Base-by-base conservation (phyloP, 225 moss, liverwort and hornwort species). In the Physcomitrium patens region DNA sequence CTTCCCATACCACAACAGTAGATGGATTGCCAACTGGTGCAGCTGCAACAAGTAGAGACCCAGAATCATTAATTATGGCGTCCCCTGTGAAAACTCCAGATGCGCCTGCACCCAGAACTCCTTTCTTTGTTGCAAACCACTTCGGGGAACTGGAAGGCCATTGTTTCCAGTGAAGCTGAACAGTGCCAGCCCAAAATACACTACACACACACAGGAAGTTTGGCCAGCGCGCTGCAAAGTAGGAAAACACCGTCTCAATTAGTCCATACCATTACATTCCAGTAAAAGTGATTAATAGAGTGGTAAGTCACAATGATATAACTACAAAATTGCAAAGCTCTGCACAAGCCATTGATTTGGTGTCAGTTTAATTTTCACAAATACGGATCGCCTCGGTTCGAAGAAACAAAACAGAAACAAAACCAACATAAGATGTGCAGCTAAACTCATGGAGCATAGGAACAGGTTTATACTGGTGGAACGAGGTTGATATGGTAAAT, bases 101-200 rank as follows among this genome's bases (percentile, higher is more conserved):
- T 67, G 99, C 95, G 18, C 99, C 99, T 55, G 95, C 95, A 69
- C 99, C 95, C 68, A 99, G 76, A 28, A 95, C 88, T 69, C 94
- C 93, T 77, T 91, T 95, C 72, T 86, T 99, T 42, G 99, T 93
- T 65, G 87, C 79, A 72, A 83, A 90, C 99, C 99, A 99, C 72
- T 87, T 93, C 48, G 87, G 37, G 37, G 83, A 73, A 70, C 60
- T 86, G 11, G 82, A 76, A 42, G 91, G 93, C 93, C 93, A 93
- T 74, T 95, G 95, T 54, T 93, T 90, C 99, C 99, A 99, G 47
- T 91, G 93, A 26, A 99, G 91, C 77, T 99, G 99, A 45, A 99
- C 93, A 28, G 90, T 95, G 78, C 99, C 99, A 78, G 90, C 90
- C 86, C 89, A 95, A 65, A 78, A 84, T 52, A 95, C 85, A 22